phyloP scores from a whole-genome alignment of 805 yeast genomes.

The Yarrowia hollandica region DNA sequence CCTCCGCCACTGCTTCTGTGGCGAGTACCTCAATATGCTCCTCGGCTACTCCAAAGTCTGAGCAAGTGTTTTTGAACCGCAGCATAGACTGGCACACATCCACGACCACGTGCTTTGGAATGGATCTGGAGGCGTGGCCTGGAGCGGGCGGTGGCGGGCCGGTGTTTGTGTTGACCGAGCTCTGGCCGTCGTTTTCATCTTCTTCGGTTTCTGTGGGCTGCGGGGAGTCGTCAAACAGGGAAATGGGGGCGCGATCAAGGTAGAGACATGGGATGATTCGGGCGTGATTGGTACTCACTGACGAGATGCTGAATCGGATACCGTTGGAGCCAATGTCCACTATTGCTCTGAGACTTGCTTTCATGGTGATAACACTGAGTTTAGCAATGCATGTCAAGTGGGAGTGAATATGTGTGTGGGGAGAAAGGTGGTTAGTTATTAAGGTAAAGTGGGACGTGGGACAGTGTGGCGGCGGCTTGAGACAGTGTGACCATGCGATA shows the following conservation, averaged over 20 bases:
- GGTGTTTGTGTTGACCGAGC: conserved; percentile 22
- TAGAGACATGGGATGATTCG: conserved; percentile 76
- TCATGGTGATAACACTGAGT: conserved; percentile 13
- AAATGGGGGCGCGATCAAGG: conserved; percentile 70
- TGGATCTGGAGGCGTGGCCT: conserved; percentile 32
- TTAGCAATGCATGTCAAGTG: conserved; percentile 27
- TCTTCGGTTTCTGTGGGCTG: conserved; percentile 14
- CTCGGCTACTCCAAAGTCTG: conserved; percentile 67
- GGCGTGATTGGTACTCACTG: conserved; percentile 67
- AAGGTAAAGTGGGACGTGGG: conserved; percentile 1
- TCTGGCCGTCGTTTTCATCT: conserved; percentile 25
- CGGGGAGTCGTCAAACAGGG: conserved; percentile 47
- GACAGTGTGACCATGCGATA: not conserved
- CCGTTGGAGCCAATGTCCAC: conserved; percentile 81
- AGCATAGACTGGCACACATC: conserved; percentile 65
- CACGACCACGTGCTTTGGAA: conserved; percentile 49
- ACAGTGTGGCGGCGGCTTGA: conserved; percentile 14
- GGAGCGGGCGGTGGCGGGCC: conserved; percentile 13
- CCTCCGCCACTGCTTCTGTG: conserved; percentile 73
- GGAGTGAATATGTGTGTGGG: not conserved
- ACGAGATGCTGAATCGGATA: conserved; percentile 68
- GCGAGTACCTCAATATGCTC: conserved; percentile 64
- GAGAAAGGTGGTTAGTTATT: not conserved
- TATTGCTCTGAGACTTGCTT: conserved; percentile 46
- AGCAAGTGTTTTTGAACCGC: conserved; percentile 68